Evolutionary conservation across 2,329 filamentous ascomycete species (phyloP).

Genomic region (Atkinsonella hypoxylon): DNA sequence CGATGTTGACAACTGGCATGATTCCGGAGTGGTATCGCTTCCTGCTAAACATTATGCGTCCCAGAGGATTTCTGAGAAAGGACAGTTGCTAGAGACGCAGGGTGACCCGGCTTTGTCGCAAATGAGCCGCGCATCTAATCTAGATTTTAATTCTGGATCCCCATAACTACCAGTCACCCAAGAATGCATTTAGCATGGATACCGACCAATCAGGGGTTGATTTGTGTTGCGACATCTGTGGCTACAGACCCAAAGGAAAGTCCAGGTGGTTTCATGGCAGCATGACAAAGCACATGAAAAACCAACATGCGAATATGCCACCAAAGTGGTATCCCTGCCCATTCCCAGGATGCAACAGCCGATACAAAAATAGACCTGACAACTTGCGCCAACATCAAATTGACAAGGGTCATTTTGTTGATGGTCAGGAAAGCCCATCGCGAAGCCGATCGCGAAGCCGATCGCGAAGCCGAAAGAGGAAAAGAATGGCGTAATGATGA

Average conservation of each 20-base stretch:
- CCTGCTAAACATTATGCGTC: too few relatives aligned
- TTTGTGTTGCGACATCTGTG: conserved; percentile 38
- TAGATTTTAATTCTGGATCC: neutral
- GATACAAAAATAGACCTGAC: conserved; percentile 43
- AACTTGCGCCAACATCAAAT: conserved; percentile 45
- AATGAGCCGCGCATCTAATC: neutral
- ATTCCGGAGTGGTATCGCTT: too few relatives aligned
- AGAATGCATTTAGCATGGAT: neutral
- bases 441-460: conserved; percentile 26
- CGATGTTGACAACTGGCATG: too few relatives aligned
- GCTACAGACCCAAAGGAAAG: conserved; percentile 42
- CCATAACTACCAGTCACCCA: neutral
- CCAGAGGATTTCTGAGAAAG: too few relatives aligned
- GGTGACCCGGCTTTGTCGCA: neutral
- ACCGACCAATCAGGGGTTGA: conserved; percentile 26
- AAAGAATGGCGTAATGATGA: conserved; percentile 23
- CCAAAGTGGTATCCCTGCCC: conserved; percentile 40
- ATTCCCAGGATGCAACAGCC: conserved; percentile 40
- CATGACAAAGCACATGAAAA: conserved; percentile 46
- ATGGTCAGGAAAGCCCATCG: conserved; percentile 24
- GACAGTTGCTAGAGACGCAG: too few relatives aligned
- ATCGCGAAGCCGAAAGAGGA: conserved; percentile 33
- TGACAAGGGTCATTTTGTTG: conserved; percentile 43
- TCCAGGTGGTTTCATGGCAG: conserved; percentile 47
- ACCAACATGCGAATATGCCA: conserved; percentile 37